Base-by-base conservation (phyloP, 179 eudicot species). In the Sideroxylon spinosum region DNA sequence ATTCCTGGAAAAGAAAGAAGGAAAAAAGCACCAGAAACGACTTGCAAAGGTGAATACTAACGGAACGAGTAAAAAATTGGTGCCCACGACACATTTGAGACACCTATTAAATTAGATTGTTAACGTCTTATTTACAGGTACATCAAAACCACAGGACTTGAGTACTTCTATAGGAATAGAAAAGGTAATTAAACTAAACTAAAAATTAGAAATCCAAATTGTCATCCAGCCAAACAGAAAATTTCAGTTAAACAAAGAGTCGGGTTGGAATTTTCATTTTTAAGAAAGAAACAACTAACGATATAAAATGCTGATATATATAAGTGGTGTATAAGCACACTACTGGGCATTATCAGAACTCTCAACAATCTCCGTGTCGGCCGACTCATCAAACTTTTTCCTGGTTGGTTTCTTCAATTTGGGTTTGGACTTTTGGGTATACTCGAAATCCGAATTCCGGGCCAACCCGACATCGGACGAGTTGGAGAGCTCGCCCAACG, bases 401-500 rank as follows among this genome's bases (percentile, higher is more conserved):
- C 5, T 37, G 44, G 2, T 37, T 37, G 44, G 3, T 3, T 72
- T 68, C 56, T 56, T 75, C 57, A 19, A 12, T 50, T 73, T 53
- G 73, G 60, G 76, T 46, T 75, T 76, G 50, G 73, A 56, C 13
- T 73, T 59, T 16, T 46, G 77, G 62, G 56, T 71, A 22, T 64
- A 56, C 44, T 6, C 44, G 44, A 37, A 37, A 37, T 37, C 44
- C 4, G 44, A 37, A 37, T 37, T 37, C 26, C 65, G 67, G 76
- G 25, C 53, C 78, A 6, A 23, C 71, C 20, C 44, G 44, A 37
- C 44, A 37, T 37, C 60, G n/a, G 49, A 16, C 20, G 74, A 62
- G 29, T 84, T 86, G n/a, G 82, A 78, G 69, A 87, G 75, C n/a
- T 87, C 89, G 7, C 85, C 84, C 70, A 87, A 72, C 12, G 77